Conservation (phyloP, 2,329 filamentous ascomycete species). For the Ophiosphaerella korrae region DNA sequence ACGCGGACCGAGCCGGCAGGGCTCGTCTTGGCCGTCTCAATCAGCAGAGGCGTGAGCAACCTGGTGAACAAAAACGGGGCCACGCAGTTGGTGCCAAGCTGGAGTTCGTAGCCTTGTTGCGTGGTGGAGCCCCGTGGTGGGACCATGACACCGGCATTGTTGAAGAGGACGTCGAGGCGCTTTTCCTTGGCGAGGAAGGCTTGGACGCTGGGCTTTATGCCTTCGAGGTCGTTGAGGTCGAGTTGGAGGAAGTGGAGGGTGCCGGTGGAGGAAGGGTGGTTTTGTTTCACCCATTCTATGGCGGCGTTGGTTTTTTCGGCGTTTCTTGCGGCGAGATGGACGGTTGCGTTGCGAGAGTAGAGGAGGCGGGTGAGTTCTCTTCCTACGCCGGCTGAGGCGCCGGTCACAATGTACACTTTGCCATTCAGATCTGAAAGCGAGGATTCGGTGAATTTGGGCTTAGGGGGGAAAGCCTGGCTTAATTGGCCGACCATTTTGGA, state of each 20-base stretch:
- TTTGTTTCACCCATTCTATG: constrained; percentile 49
- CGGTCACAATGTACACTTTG: constrained; percentile 60
- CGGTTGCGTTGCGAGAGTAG: constrained; percentile 59
- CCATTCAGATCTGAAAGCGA: constrained; percentile 49
- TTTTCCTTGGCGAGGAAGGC: constrained; percentile 47
- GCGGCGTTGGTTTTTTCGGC: constrained; percentile 48
- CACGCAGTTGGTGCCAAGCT: constrained; percentile 50
- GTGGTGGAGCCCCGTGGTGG: constrained; percentile 29
- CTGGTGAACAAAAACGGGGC: constrained; percentile 50
- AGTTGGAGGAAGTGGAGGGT: constrained; percentile 32
- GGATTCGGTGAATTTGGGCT: constrained; percentile 20
- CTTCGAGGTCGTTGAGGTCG: constrained; percentile 52
- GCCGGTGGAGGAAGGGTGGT: constrained; percentile 26
- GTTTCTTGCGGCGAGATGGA: constrained; percentile 61
- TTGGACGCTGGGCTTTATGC: constrained; percentile 43
- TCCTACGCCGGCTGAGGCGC: constrained; percentile 56
- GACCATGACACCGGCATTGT: constrained; percentile 44
- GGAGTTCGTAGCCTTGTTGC: constrained; percentile 32
- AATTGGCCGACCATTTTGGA: constrained; percentile 21
- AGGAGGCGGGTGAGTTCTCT: constrained; percentile 60
- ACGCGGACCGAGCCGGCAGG: constrained; percentile 40
- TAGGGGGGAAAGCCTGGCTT: constrained; percentile 23
- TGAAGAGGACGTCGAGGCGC: constrained; percentile 50
- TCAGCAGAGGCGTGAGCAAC: constrained; percentile 44
- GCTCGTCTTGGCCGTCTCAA: constrained; percentile 32